Evolutionary conservation across 495 filamentous ascomycete species (phyloP).

Genomic region (Penicillium goetzii): DNA sequence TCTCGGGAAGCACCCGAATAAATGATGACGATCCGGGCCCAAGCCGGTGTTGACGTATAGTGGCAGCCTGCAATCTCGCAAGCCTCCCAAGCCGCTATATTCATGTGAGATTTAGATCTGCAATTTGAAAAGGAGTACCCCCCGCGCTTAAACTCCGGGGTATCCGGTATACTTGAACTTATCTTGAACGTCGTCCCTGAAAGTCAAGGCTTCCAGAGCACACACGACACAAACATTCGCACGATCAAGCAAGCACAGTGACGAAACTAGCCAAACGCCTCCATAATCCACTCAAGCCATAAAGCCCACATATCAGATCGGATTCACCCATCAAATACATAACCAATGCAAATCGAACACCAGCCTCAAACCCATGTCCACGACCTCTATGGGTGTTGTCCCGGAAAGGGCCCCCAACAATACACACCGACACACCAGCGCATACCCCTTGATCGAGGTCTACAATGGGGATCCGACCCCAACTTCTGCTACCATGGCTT

Average conservation of each 20-base stretch:
- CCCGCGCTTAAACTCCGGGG: conserved; percentile 2
- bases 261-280: not conserved
- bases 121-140: conserved; percentile 1
- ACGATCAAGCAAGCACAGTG: not conserved
- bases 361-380: not conserved
- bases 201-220: not conserved
- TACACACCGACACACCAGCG: not conserved
- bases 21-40: conserved; percentile 17
- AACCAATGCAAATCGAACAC: conserved; percentile 9
- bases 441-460: conserved; percentile 16
- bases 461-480: conserved; percentile 35
- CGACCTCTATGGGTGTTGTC: conserved; percentile 2
- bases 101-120: not conserved
- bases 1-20: conserved; percentile 24
- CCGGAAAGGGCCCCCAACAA: conserved; percentile 2
- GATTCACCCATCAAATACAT: not conserved
- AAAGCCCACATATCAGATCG: not conserved
- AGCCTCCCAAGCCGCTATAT: conserved; percentile 13
- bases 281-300: no score
- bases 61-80: conserved; percentile 14
- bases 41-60: conserved; percentile 28
- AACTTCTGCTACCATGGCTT: conserved; percentile 35
- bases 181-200: not conserved
- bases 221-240: not conserved
- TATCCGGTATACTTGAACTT: not conserved